A percentile compares a stretch with the other conserved stretches of the same genome.
Conservation (phyloP, 2,329 filamentous ascomycete species). For the Eurotiales sp. region DNA sequence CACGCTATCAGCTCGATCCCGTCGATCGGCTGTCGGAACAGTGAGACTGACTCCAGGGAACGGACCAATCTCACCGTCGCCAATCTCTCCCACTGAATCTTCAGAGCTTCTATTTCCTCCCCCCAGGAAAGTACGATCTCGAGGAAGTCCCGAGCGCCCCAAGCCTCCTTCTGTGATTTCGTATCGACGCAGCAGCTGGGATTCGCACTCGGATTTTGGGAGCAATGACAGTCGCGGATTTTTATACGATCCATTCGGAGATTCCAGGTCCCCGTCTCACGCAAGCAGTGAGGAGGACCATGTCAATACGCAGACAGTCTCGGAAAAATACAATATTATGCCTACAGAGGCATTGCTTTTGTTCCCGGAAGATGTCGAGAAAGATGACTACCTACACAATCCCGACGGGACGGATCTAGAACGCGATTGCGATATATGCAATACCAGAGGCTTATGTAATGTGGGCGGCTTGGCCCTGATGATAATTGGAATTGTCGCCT, state of each 20-base stretch:
- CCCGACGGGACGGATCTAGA: constrained; percentile 62
- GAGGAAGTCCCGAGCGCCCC: constrained; percentile 51
- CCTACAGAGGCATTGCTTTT: constrained; percentile 63
- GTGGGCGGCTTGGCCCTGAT: constrained; percentile 60
- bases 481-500: constrained; percentile 56
- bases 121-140: constrained; percentile 44
- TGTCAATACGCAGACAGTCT: constrained; percentile 68
- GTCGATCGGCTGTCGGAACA: constrained; percentile 13
- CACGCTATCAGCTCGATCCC: constrained; percentile 7
- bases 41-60: constrained; percentile 38
- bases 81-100: constrained; percentile 41
- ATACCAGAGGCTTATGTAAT: constrained; percentile 60
- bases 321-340: constrained; percentile 69
- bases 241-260: constrained; percentile 56
- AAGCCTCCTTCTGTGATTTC: constrained; percentile 51
- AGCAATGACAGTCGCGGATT: constrained; percentile 51
- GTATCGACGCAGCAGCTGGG: constrained; percentile 60
- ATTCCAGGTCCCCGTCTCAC: constrained; percentile 56
- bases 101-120: constrained; percentile 39
- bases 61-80: constrained; percentile 29
- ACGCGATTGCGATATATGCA: constrained; percentile 63
- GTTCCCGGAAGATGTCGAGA: constrained; percentile 69
- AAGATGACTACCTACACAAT: constrained; percentile 69
- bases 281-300: constrained; percentile 62
- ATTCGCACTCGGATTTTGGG: constrained; percentile 49